A percentile compares a stretch with the other conserved stretches of the same genome.
Evolutionary conservation across 2,329 filamentous ascomycete genomes (phyloP).

Genomic region (Alternaria gansuensis): DNA sequence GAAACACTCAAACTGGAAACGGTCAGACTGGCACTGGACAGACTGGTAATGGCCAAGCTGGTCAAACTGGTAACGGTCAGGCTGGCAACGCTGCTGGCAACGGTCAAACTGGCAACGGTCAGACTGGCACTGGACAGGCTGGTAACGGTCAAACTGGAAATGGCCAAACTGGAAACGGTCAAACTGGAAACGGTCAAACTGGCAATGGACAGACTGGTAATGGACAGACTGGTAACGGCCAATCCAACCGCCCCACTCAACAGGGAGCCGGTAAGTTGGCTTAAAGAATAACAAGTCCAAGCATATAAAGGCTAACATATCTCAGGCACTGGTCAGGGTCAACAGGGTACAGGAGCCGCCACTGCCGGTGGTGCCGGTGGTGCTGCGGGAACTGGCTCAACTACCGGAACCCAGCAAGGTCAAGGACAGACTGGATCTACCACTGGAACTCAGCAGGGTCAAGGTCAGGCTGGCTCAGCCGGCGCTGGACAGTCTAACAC

Average conservation of each 20-base stretch:
- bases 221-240: too few relatives aligned
- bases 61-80: too few relatives aligned
- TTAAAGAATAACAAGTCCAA: rapidly evolving
- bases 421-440: not conserved
- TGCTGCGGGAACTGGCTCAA: not conserved
- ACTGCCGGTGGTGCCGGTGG: slow-evolving; percentile 2
- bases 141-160: too few relatives aligned
- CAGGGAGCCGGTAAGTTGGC: slow-evolving; percentile 5
- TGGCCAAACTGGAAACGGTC: too few relatives aligned
- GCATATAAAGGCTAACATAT: not conserved
- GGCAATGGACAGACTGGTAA: too few relatives aligned
- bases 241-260: not conserved
- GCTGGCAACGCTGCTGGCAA: too few relatives aligned
- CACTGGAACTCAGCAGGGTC: not conserved
- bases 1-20: not conserved
- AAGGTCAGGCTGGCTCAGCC: too few relatives aligned
- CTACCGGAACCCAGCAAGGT: not conserved
- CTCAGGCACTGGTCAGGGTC: not conserved
- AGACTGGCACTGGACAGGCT: too few relatives aligned
- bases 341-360: slow-evolving; percentile 1
- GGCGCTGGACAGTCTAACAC: too few relatives aligned
- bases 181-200: too few relatives aligned
- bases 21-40: slow-evolving; percentile 2
- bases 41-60: too few relatives aligned
- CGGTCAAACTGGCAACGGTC: too few relatives aligned